Conservation (phyloP, 2,329 filamentous ascomycete species). For the Curvularia sp. region DNA sequence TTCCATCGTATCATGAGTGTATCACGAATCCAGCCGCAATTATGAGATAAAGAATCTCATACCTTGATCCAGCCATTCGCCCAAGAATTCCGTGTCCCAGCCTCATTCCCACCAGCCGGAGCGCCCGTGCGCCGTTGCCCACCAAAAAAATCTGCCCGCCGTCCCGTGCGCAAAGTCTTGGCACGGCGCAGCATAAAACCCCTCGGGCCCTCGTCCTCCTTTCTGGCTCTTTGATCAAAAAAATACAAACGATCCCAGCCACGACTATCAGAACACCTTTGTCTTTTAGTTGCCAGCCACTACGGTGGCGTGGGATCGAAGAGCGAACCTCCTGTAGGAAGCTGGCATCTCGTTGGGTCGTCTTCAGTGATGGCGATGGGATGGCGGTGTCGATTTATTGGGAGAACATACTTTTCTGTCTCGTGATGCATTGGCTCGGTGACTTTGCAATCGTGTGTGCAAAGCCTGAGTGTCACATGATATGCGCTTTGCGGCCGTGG, state of each 20-base stretch:
- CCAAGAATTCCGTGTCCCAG: not conserved
- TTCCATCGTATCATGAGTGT: not conserved
- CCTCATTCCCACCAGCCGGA: not conserved
- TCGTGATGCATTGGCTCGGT: not conserved
- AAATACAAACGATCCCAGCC: conserved; percentile 68
- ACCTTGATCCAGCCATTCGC: not conserved
- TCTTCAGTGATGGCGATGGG: conserved; percentile 75
- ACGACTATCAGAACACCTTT: conserved; percentile 66
- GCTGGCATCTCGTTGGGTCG: conserved; percentile 71
- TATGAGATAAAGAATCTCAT: not conserved
- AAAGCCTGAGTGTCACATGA: not conserved
- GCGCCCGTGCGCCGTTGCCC: conserved; percentile 1
- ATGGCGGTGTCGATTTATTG: conserved; percentile 71
- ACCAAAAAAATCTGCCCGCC: not conserved
- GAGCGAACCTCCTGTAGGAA: conserved; percentile 68
- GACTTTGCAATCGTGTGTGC: not conserved
- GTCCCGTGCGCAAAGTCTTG: conserved; percentile 15
- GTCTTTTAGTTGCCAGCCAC: conserved; percentile 73
- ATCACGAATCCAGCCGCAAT: not conserved
- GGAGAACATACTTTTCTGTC: conserved; percentile 63
- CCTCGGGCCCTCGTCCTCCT: conserved; percentile 32
- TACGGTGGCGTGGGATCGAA: conserved; percentile 68
- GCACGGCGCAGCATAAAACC: conserved; percentile 31
- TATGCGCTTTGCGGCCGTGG: not conserved
- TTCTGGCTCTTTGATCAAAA: conserved; percentile 64